A percentile compares a stretch with the other conserved stretches of the same genome.
These are phyloP conservation scores for Straminergon stramineum DNA, from an alignment of 225 moss, liverwort and hornwort species.

Conservation along the genomic window DNA sequence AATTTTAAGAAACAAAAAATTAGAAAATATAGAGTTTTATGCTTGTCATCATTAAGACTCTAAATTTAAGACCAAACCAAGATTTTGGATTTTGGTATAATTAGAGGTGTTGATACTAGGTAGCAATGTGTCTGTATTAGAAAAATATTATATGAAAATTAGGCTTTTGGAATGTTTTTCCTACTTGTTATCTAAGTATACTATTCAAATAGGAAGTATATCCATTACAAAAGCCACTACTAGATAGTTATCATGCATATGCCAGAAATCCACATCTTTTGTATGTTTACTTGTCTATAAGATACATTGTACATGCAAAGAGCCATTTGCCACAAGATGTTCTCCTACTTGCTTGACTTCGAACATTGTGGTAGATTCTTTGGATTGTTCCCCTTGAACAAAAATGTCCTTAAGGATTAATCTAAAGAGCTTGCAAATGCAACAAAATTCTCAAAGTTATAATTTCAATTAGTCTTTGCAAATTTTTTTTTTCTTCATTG, in stretches of 20 bases:
- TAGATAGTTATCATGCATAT: background rate
- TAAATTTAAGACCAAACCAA: background rate
- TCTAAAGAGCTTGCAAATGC: background rate
- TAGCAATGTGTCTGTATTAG: background rate
- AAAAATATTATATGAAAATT: too few species aligned
- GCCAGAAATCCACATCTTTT: background rate
- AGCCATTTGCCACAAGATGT: too few species aligned
- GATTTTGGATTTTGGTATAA: background rate
- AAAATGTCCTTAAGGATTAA: too few species aligned
- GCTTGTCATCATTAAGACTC: background rate
- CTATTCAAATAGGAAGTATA: accelerated
- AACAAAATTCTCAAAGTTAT: background rate
- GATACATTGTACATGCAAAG: too few species aligned
- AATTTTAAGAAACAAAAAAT: background rate
- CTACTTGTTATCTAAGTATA: background rate
- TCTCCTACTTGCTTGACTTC: too few species aligned
- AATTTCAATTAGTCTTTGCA: background rate
- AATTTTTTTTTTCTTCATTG: background rate
- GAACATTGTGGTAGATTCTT: too few species aligned
- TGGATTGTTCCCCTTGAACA: too few species aligned
- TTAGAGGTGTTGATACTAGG: background rate
- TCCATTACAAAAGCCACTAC: background rate
- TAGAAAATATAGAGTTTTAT: background rate
- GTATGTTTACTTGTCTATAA: background rate
- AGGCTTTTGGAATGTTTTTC: accelerated